Evolutionary conservation across 2,329 filamentous ascomycete genomes (phyloP), one percentile per base, ranked within the genome.

Genomic region (Thielaviopsis cerberus): DNA sequence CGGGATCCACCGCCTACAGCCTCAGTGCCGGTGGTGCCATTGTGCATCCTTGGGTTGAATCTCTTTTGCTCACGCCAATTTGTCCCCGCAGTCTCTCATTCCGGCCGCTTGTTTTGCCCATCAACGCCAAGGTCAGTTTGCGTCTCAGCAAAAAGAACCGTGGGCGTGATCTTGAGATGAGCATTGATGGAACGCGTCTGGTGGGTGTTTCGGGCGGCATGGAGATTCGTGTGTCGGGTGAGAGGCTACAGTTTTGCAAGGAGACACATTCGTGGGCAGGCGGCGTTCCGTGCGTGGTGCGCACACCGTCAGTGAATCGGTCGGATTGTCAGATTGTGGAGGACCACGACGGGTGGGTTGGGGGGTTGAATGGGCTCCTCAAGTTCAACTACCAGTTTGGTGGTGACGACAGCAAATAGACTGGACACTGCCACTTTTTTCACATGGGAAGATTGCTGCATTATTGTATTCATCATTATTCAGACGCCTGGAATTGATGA

Each of bases 321-420:
- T 26, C 56, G 11, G 64, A 65, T 20, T 41, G 51, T 4, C 55
- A 56, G 22, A 48, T 50, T 4, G 71, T 73, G 1, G 79, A 83
- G 62, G 79, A 83, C 52, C 88, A 96, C 65, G 91, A 97, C 69
- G 88, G 91, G 20, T 98, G 92, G 92, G 91, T 98, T 1, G 91
- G 91, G 0, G 91, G 92, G 0, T 71, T 98, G 66, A 98, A 95
- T 67, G 88, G 88, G 10, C 68, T 97, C 66, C 72, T 98, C 64
- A 98, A 98, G 73, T 98, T 97, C 69, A 98, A 98, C 69, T 88
- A 95, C 71, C 90, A 91, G 0, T 97, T 97, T 74, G 92, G 92
- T 26, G 58, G 60, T 25, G 27, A 24, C 34, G 51, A 52, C 2
- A 17, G 24, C 4, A 5, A 11, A n/a, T 61, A 51, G 13, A 10